Percentiles rank a stretch among this genome's conserved stretches.
These are phyloP conservation scores for Limnanthes douglasii DNA, from an alignment of 345 rosid genomes.

Conservation along the genomic window DNA sequence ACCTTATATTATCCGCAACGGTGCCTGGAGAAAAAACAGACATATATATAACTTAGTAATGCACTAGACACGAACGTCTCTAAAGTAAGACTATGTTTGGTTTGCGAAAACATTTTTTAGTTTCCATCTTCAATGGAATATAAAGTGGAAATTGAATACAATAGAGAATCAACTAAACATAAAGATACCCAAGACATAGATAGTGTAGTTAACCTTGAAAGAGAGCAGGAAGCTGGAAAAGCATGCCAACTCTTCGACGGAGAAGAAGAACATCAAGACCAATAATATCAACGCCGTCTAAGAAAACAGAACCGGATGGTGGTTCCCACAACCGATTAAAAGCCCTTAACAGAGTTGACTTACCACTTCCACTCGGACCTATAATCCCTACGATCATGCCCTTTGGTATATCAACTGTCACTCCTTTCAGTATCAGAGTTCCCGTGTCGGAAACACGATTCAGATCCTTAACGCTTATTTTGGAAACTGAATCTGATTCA, in stretches of 20 bases:
- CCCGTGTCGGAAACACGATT: constrained; percentile 33
- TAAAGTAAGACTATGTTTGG: too few relatives aligned
- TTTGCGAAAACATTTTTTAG: too few relatives aligned
- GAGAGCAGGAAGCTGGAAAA: constrained; percentile 81
- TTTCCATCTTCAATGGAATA: too few relatives aligned
- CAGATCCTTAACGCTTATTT: constrained; percentile 37
- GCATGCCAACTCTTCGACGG: constrained; percentile 89
- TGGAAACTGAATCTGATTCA: constrained; percentile 7
- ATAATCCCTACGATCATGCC: constrained; percentile 69
- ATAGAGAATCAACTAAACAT: too few relatives aligned
- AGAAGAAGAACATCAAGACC: constrained; percentile 53
- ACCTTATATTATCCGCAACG: constrained; percentile 66
- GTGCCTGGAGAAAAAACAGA: too few relatives aligned
- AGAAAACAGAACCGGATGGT: constrained; percentile 39
- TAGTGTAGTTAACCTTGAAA: constrained; percentile 83
- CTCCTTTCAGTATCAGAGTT: constrained; percentile 29
- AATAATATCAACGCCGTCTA: constrained; percentile 52
- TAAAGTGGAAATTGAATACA: too few relatives aligned
- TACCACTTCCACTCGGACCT: constrained; percentile 95
- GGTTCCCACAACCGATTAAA: constrained; percentile 92
- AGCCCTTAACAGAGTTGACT: constrained; percentile 67
- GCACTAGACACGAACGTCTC: too few relatives aligned
- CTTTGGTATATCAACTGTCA: constrained; percentile 36
- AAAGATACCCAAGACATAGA: too few relatives aligned
- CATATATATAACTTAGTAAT: too few relatives aligned